Evolutionary conservation across 225 moss, liverwort and hornwort species (phyloP), one percentile per base, ranked within the genome.

Genomic region (Polytrichum commune): DNA sequence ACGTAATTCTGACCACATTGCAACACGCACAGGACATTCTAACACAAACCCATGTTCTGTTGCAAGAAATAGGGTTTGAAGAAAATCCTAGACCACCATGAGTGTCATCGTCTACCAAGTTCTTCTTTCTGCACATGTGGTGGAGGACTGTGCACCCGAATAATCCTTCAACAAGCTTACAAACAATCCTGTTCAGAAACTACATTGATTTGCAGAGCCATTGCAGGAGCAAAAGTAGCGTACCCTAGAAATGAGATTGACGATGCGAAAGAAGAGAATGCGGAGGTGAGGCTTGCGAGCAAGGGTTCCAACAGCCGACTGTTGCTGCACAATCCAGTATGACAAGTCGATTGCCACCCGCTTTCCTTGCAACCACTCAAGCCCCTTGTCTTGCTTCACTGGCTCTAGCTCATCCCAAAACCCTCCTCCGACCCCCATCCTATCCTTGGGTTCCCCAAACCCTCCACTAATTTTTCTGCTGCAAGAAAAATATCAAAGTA

Each of bases 271-370:
- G 74, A 87, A 83, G 3, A 83, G 83, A 23, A 81, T 53, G 19
- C 83, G 81, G 67, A 87, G 72, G 62, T 87, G 87, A 7, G 87
- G 87, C 25, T 83, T 87, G 19, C 76, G 76, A 19, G 78, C 87
- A 5, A 18, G 35, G 62, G 46, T 78, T 46, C 76, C 81, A 66
- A 81, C 23, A 19, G 81, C 87, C n/a, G 66, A 55, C 23, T 77
- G 76, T 69, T 87, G 80, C 57, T 87, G 87, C 60, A 87, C 81
- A 1, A 87, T 64, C 87, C 87, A 87, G 46, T 65, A 87, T 1
- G 87, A 87, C 25, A 87, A 69, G 66, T 87, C 87, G 19, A 87
- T 72, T 8, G 83, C 87, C 19, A 87, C 68, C 24, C 30, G 78
- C 28, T 83, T 87, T 2, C 73, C 83, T 25, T 82, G 58, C 18